Conservation (phyloP, 1,284 basidiomycete species). For the Apiotrichum siamense region DNA sequence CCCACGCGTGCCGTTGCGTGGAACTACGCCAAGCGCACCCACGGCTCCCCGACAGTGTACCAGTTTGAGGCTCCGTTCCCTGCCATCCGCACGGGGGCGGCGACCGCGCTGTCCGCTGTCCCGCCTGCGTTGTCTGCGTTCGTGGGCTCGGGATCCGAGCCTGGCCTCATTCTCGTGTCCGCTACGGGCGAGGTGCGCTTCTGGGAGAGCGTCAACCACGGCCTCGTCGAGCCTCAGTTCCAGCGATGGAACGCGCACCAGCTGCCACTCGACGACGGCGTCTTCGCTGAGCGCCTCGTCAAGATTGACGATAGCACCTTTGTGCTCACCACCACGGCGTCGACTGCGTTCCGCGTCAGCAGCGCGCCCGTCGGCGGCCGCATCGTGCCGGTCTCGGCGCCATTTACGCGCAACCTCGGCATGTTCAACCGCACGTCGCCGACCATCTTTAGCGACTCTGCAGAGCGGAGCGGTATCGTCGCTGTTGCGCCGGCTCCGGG, state of each 20-base stretch:
- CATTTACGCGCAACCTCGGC: slow-evolving; percentile 38
- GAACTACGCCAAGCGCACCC: slow-evolving; percentile 47
- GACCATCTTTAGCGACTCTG: slow-evolving; percentile 25
- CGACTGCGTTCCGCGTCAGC: slow-evolving; percentile 38
- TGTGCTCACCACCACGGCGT: slow-evolving; percentile 41
- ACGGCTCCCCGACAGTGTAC: slow-evolving; percentile 38
- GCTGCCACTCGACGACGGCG: slow-evolving; percentile 42
- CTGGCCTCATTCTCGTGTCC: slow-evolving; percentile 46
- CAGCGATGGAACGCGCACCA: slow-evolving; percentile 28
- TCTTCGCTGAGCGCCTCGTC: slow-evolving; percentile 39
- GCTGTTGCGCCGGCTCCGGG: slow-evolving; percentile 19
- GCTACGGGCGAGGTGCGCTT: slow-evolving; percentile 44
- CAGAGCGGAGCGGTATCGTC: slow-evolving; percentile 29
- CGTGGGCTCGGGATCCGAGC: slow-evolving; percentile 39
- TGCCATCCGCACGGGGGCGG: slow-evolving; percentile 11
- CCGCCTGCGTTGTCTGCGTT: slow-evolving; percentile 36
- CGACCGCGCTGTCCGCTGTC: slow-evolving; percentile 21
- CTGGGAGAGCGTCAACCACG: slow-evolving; percentile 47
- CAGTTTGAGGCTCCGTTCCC: slow-evolving; percentile 35
- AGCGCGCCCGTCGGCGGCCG: slow-evolving; percentile 37
- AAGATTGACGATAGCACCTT: slow-evolving; percentile 38
- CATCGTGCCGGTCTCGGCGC: slow-evolving; percentile 23
- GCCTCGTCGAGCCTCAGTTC: slow-evolving; percentile 28
- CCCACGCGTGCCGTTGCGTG: slow-evolving; percentile 42
- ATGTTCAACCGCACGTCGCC: slow-evolving; percentile 36